Conservation (phyloP, 148 eudicot species). For the Arctostaphylos glauca region DNA sequence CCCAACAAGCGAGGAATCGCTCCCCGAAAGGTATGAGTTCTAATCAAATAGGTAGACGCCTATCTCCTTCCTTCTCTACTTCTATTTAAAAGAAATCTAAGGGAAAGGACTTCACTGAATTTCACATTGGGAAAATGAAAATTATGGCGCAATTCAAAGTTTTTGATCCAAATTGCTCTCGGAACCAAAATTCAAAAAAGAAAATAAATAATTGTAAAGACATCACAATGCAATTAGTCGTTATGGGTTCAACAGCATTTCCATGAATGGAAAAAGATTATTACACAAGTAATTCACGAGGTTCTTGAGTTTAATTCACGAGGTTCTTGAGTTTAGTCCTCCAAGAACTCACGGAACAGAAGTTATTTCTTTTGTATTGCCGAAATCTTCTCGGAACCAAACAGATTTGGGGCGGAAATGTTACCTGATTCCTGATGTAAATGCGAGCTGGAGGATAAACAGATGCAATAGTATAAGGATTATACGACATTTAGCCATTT, state of each 20-base stretch:
- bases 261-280: not conserved
- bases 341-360: not conserved
- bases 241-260: not conserved
- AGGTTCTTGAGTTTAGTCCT: not conserved
- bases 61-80: not conserved
- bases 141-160: not conserved
- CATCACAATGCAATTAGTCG: not conserved
- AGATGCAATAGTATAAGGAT: not conserved
- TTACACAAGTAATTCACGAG: not conserved
- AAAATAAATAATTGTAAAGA: not conserved
- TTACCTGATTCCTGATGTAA: slow-evolving; percentile 17
- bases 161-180: not conserved
- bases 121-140: not conserved
- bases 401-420: not conserved
- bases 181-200: not conserved
- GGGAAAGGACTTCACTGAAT: not conserved
- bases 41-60: not conserved
- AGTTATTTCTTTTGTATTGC: not conserved
- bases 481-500: slow-evolving; percentile 16
- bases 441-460: not conserved
- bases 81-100: not conserved
- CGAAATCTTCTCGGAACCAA: not conserved
- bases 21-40: not conserved
- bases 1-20: too few species aligned
- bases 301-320: too few species aligned